These are phyloP conservation scores for Ceratonia siliqua DNA, from an alignment of 306 rosid genomes.

Conservation along the genomic window DNA sequence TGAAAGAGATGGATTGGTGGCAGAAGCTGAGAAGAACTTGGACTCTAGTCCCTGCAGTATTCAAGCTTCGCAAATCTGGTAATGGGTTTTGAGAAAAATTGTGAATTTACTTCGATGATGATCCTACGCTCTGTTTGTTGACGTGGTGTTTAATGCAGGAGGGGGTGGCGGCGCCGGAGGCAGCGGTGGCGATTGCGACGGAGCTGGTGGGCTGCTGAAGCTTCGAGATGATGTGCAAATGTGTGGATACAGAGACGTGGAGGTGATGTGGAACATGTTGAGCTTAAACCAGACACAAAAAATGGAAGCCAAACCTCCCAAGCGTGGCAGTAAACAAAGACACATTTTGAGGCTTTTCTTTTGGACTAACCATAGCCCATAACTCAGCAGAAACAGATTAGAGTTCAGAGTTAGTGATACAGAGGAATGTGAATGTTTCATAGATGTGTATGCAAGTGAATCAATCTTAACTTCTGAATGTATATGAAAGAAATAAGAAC, in stretches of 20 bases:
- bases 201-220: conserved; percentile 36
- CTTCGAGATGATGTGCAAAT: conserved; percentile 59
- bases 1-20: conserved; percentile 54
- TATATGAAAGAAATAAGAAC: not conserved
- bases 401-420: not conserved
- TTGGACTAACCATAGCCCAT: conserved; percentile 28
- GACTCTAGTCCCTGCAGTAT: conserved; percentile 35
- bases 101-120: not conserved
- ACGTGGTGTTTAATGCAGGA: not conserved
- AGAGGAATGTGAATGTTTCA: not conserved
- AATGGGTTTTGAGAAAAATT: not conserved
- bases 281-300: conserved; percentile 24
- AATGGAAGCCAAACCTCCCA: conserved; percentile 18
- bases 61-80: conserved; percentile 55
- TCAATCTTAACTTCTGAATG: not conserved
- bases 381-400: not conserved
- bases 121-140: not conserved
- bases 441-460: not conserved
- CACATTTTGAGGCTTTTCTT: conserved; percentile 29
- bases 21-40: conserved; percentile 46
- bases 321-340: conserved; percentile 15
- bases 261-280: conserved; percentile 69
- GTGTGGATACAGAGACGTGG: conserved; percentile 67
- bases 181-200: not conserved
- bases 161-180: conserved; percentile 3